Base-by-base conservation (phyloP, 345 rosid species). In the Ceriops tagal region DNA sequence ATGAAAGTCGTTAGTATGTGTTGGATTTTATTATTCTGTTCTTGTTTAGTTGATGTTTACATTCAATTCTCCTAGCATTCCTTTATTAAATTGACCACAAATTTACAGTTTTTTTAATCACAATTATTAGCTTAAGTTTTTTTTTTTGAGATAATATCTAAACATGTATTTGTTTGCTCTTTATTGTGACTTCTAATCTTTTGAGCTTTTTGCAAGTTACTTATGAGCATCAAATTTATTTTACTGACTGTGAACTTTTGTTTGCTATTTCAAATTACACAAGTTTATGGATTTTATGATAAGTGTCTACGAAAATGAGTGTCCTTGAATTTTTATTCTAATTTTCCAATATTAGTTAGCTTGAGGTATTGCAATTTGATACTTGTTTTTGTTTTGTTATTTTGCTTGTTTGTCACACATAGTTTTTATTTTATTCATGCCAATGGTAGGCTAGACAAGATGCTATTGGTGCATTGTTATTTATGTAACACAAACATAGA, bases 291-390 rank as follows among this genome's bases (percentile, higher is more conserved):
- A 43, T 93, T 93, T 79, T 93, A 93, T 82, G 98, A 91, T 76
- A 97, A 93, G 74, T 93, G 98, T 81, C 87, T 93, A 71, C 80
- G 97, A 81, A 93, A 93, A 97, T 93, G 81, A 91, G 98, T 86
- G 76, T 72, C 78, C 72, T 65, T 65, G 70, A 63, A 20, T 49
- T 30, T 62, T 71, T 58, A 43, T 61, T 61, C 49, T 31, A 47
- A 53, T 19, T 30, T 58, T 7, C 3, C 46, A 24, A 16, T 2
- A 7, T 61, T 18, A 13, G 59, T 26, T 28, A 30, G 15, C n/a
- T 70, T 70, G 31, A 9, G 20, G 4, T 19, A 28, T 27, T 52
- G 9, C 26, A 1, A 22, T 55, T n/a, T 21, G 16, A 55, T 6
- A 4, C 59, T 13, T 22, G 5, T 3, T 43, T 13, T 39, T 39